Conservation (phyloP, 257 asterid species). For the Hygrophila difformis region DNA sequence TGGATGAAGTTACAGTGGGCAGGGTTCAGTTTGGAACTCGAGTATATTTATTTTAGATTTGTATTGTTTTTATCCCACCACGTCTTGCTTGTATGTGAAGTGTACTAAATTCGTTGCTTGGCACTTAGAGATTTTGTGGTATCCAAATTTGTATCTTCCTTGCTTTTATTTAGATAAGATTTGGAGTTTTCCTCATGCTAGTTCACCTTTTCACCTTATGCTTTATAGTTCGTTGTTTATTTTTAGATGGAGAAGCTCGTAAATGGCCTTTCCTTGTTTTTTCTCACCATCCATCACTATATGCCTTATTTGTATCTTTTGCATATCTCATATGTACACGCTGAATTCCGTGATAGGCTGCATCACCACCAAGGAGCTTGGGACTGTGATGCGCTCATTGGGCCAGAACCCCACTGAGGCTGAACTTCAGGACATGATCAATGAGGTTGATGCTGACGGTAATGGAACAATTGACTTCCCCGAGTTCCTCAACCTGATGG, state of each 20-base stretch:
- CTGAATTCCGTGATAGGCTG: conserved; percentile 27
- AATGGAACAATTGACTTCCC: conserved; percentile 54
- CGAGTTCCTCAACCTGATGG: conserved; percentile 59
- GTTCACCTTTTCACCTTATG: no score
- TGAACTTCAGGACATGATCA: conserved; percentile 54
- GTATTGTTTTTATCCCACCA: not conserved
- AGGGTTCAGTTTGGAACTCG: not conserved
- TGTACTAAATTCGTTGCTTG: not conserved
- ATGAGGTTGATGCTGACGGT: conserved; percentile 57
- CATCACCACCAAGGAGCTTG: conserved; percentile 52
- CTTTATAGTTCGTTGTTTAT: no score
- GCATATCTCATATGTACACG: conserved; percentile 1
- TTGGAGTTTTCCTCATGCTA: no score
- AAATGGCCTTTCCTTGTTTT: no score
- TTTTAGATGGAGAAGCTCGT: no score
- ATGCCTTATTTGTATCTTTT: not conserved
- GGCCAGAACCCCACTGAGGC: conserved; percentile 55
- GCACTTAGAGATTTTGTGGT: not conserved
- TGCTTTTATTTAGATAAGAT: no score
- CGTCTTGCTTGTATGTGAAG: not conserved
- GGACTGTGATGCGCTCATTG: conserved; percentile 58
- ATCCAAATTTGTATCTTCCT: no score
- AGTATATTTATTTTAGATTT: not conserved
- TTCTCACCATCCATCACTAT: not conserved
- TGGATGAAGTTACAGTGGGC: not conserved